Evolutionary conservation across 2,329 filamentous ascomycete species (phyloP), one percentile per base, ranked within the genome.

Genomic region (Cladophialophora yegresii): DNA sequence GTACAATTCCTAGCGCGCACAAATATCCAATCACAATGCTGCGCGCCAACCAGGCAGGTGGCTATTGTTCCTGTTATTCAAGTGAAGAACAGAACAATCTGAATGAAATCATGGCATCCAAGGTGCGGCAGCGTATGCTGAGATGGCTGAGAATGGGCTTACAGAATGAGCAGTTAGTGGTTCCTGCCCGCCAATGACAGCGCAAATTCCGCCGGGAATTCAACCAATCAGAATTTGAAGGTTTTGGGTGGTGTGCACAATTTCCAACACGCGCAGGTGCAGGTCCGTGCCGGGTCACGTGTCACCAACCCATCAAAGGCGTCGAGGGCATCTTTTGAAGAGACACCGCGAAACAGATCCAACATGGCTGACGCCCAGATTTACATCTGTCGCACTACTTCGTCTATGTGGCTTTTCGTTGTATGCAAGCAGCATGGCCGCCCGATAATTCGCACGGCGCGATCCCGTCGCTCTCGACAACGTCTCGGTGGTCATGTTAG

Each of bases 191-290:
- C 57, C 57, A 59, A 59, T 59, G 33, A 53, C 2, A 49, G 40
- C 40, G 28, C 55, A 23, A 40, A 2, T 10, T 51, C 4, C 51
- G 13, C 13, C 16, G 10, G 13, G 3, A 5, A 4, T 12, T 6
- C 45, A 16, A 45, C 57, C 57, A 59, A 59, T 59, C 57, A 54
- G 51, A 33, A 43, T 43, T 43, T 43, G 16, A n/a, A 16, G 13
- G n/a, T 43, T 43, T n/a, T n/a, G 6, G 36, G 36, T 43, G 36
- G 36, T 43, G 36, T 16, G 36, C 36, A 43, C 6, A 6, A 7
- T n/a, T 43, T 43, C 13, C 4, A 2, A n/a, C 36, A 40, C 36
- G 13, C 36, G 16, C 1, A n/a, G 16, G n/a, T 16, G 36, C 36
- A 43, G 36, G 16, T 43, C 16, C 16, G 13, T 13, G 28, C 10